A percentile compares a stretch with the other conserved stretches of the same genome.
Evolutionary conservation across 768 basidiomycete genomes (phyloP).

Genomic region (Amanita thiersii): DNA sequence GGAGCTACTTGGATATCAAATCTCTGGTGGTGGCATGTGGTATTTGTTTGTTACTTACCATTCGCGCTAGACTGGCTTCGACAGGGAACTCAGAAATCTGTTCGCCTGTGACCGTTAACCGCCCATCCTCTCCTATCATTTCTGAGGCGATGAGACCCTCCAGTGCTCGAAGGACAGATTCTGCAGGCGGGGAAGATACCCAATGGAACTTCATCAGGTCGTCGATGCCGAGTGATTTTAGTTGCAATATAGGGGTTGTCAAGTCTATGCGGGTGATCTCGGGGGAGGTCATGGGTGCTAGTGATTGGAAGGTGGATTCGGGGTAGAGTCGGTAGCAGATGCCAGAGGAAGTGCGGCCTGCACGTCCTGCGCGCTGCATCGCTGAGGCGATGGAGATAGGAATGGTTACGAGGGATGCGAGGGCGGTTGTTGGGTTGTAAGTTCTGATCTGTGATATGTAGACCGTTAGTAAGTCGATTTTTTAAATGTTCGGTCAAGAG

Average conservation of each 20-base stretch:
- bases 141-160: constrained; percentile 76
- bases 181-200: constrained; percentile 82
- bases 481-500: too few relatives aligned
- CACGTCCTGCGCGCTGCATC: constrained; percentile 88
- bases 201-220: constrained; percentile 96
- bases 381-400: constrained; percentile 87
- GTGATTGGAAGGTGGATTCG: constrained; percentile 43
- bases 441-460: constrained; percentile 71
- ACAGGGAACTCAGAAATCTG: constrained; percentile 92
- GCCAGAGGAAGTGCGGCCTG: constrained; percentile 88
- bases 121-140: constrained; percentile 78
- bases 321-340: constrained; percentile 92
- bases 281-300: constrained; percentile 70
- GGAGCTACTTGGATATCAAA: constrained; percentile 44
- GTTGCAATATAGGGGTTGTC: constrained; percentile 84
- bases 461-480: constrained; percentile 1
- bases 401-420: constrained; percentile 78
- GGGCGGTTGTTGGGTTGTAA: constrained; percentile 79
- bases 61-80: constrained; percentile 88
- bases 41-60: constrained; percentile 44
- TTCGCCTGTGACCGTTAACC: constrained; percentile 69
- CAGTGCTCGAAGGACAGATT: constrained; percentile 76
- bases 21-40: not conserved
- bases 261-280: constrained; percentile 91
- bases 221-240: constrained; percentile 92